Evolutionary conservation across 352 stramenopile genomes (phyloP), one percentile per base, ranked within the genome.

Genomic region (Globisporangium barbulae): DNA sequence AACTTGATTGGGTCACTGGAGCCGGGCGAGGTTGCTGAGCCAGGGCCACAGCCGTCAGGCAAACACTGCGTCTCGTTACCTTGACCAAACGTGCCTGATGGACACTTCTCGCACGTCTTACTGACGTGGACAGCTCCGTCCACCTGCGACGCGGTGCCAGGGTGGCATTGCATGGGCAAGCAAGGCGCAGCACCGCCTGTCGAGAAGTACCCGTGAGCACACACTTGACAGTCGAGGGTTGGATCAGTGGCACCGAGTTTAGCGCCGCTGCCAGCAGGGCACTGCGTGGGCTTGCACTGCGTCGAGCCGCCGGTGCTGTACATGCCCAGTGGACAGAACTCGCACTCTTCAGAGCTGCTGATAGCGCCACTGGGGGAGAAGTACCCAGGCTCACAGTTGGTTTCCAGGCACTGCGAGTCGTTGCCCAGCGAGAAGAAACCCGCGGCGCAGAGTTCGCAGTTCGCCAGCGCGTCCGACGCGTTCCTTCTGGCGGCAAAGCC

Each of bases 361-460:
- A 50, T 66, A 0, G 76, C 74, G 12, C 76, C 76, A 22, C 64
- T 65, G n/a, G 74, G 68, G 13, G 74, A 72, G 68, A 81, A 81
- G 30, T 59, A 72, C 5, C 76, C 76, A 17, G 76, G 45, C 7
- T 57, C 45, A 45, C 76, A 85, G 25, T 50, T 45, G 0, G 72
- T 69, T 19, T 74, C 69, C 47, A 60, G 25, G 45, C 76, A 85
- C 58, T 80, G 72, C 10, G 67, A 63, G 42, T 56, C 48, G 31
- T 74, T 71, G 47, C 76, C 76, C n/a, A 68, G 54, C 19, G 76
- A 80, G 64, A 64, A 85, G 39, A 50, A 69, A 1, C 76, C 76
- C 13, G 73, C 70, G 5, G 54, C 61, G 50, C 76, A 85, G 33
- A 81, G 37, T 8, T 67, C 44, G 49, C 76, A 85, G 56, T 61